Conservation (phyloP, 495 filamentous ascomycete species). For the Rhizodiscina lignyota region DNA sequence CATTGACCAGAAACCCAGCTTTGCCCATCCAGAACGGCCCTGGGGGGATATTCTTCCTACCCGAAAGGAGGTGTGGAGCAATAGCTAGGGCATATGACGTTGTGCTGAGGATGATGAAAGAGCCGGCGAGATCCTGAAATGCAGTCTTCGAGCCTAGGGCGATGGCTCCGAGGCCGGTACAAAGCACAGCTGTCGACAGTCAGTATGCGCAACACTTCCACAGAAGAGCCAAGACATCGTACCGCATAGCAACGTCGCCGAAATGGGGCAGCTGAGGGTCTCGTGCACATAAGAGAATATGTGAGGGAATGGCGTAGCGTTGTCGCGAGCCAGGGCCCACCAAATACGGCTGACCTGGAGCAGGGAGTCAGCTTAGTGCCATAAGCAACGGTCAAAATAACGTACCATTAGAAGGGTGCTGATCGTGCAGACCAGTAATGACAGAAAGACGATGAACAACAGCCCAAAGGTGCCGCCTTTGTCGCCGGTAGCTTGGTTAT, state of each 20-base stretch:
- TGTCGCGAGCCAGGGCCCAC: conserved; percentile 69
- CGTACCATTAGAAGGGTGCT: conserved; percentile 47
- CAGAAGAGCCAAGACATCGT: conserved; percentile 10
- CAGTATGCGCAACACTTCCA: conserved; percentile 52
- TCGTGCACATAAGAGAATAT: conserved; percentile 32
- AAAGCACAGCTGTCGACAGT: conserved; percentile 47
- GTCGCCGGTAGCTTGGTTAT: conserved; percentile 54
- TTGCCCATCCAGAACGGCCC: conserved; percentile 57
- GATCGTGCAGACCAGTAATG: conserved; percentile 42
- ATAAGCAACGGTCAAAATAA: background rate
- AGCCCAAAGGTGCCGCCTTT: conserved; percentile 44
- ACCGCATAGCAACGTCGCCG: background rate
- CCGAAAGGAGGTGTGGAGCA: conserved; percentile 50
- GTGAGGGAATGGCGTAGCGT: conserved; percentile 35
- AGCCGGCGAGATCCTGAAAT: conserved; percentile 58
- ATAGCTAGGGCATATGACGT: conserved; percentile 67
- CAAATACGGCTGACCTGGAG: conserved; percentile 46
- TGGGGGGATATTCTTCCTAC: conserved; percentile 42
- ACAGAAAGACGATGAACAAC: conserved; percentile 50
- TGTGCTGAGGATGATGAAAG: conserved; percentile 57
- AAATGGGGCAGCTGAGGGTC: conserved; percentile 3
- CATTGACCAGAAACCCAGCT: conserved; percentile 43
- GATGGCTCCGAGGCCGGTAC: conserved; percentile 55
- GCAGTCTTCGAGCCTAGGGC: conserved; percentile 57
- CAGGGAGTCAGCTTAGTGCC: background rate